Percentiles rank a stretch among this genome's conserved stretches.
These are phyloP conservation scores for Basipetospora chlamydospora DNA, from an alignment of 2,329 filamentous ascomycete species.

Conservation along the genomic window DNA sequence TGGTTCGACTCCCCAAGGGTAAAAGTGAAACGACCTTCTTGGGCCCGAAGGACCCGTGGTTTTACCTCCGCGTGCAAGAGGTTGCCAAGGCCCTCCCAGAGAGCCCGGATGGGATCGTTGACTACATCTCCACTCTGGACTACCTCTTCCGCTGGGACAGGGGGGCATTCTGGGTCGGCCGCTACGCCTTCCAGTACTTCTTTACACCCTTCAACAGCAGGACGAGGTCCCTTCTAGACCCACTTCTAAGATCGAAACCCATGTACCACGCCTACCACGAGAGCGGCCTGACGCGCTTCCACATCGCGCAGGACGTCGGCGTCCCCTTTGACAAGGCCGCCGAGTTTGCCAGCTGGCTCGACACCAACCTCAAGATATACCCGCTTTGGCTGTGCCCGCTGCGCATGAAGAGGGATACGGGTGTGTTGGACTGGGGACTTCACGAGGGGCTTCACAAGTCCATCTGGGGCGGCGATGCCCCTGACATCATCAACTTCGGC, in stretches of 20 bases:
- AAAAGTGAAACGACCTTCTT: constrained; percentile 32
- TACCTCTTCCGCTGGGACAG: constrained; percentile 61
- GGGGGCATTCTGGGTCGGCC: constrained; percentile 53
- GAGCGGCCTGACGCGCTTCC: constrained; percentile 42
- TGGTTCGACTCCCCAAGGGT: constrained; percentile 31
- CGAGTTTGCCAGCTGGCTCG: constrained; percentile 33
- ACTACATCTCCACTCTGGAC: constrained; percentile 46
- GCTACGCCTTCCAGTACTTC: constrained; percentile 50
- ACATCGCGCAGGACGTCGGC: constrained; percentile 51
- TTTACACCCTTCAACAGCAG: constrained; percentile 48
- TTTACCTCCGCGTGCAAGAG: constrained; percentile 52
- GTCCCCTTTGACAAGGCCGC: constrained; percentile 27
- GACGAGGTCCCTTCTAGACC: constrained; percentile 46
- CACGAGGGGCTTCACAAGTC: constrained; percentile 30
- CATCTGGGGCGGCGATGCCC: constrained; percentile 23
- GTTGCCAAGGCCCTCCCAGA: constrained; percentile 9
- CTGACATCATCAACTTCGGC: constrained; percentile 44
- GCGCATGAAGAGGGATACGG: constrained; percentile 26
- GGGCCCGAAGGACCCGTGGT: constrained; percentile 53
- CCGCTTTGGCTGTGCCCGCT: constrained; percentile 44
- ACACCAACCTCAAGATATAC: constrained; percentile 30
- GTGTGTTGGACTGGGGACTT: constrained; percentile 23
- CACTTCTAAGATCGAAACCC: constrained; percentile 47
- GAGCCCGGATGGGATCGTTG: constrained; percentile 18
- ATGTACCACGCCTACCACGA: constrained; percentile 53